phyloP scores from a whole-genome alignment of 78 protist species.

The Tieghemostelium lacteum region DNA sequence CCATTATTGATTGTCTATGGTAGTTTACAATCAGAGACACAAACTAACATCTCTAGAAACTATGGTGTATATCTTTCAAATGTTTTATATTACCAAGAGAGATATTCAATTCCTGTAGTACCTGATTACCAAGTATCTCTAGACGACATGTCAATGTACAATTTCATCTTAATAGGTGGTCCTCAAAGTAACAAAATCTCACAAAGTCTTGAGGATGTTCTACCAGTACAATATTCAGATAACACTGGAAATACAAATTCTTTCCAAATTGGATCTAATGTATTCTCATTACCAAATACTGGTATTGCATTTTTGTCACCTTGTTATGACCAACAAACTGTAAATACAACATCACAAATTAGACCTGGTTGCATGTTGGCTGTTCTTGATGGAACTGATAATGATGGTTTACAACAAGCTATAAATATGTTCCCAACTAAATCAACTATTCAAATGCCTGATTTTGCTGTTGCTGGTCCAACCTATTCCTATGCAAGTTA shows the following conservation, averaged over 20 bases:
- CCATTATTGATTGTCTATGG: constrained; percentile 48
- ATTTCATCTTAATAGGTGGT: constrained; percentile 40
- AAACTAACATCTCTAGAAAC: background rate
- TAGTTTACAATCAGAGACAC: constrained; percentile 13
- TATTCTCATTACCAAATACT: background rate
- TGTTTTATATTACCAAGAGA: constrained; percentile 21
- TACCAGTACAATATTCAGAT: constrained; percentile 16
- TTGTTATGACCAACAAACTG: background rate
- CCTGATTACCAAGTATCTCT: constrained; percentile 15
- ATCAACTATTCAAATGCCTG: constrained; percentile 35
- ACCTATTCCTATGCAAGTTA: constrained; percentile 21
- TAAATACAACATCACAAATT: background rate
- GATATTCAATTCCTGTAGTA: constrained; percentile 21
- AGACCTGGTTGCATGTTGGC: constrained; percentile 39
- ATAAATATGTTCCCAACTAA: constrained; percentile 43
- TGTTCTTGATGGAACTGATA: constrained; percentile 48
- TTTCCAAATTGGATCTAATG: background rate
- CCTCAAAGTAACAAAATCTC: constrained; percentile 12
- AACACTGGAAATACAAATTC: background rate
- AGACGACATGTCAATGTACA: background rate
- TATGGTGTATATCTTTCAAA: constrained; percentile 25
- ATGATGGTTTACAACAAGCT: constrained; percentile 11
- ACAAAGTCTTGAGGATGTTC: background rate
- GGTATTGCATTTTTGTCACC: constrained; percentile 33
- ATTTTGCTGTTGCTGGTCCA: constrained; percentile 35